Evolutionary conservation across 1,139 yeast genomes (phyloP), one percentile per base, ranked within the genome.

Genomic region (Suhomyces coccinellae): DNA sequence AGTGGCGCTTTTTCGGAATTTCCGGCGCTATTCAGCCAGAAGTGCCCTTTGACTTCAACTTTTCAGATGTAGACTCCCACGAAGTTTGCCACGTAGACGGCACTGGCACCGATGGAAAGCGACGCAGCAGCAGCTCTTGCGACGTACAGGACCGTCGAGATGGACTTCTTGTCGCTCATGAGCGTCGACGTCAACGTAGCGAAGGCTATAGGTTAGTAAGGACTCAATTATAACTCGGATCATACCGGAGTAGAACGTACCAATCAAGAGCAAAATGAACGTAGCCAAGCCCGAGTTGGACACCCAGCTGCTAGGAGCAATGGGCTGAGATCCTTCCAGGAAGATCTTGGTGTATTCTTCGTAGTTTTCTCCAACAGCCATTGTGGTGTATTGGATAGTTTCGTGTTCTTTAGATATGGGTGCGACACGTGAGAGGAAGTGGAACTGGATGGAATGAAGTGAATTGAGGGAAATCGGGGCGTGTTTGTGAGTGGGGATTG

Each of bases 61-160:
- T 17, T 16, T 37, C 41, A 73, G 44, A 73, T 65, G 52, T 73
- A 72, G 5, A 74, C 79, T 26, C 79, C 79, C 37, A 73, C 74
- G 50, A 62, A 69, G 57, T 73, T 74, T 45, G 75, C 63, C 24
- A 71, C 62, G 53, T 66, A 64, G 14, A 73, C 58, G 11, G 73
- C 58, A 12, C 73, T 66, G 44, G 68, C 62, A 1, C 75, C 78
- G 45, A 74, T 61, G 17, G 76, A 58, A 14, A 68, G 43, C 11
- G 77, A 69, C 10, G 77, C 76, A 46, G 71, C 54, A 27, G 63
- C 41, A 2, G 75, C 68, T 53, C 65, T 63, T 38, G 61, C 41
- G 27, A 69, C 51, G 52, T 61, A 73, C 9, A 56, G 54, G 15
- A 60, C 46, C 3, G 70, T 61, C 8, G 62, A 49, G 45, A 60